phyloP scores from a whole-genome alignment of 306 rosid genomes.

The Lathyrus oleraceus region DNA sequence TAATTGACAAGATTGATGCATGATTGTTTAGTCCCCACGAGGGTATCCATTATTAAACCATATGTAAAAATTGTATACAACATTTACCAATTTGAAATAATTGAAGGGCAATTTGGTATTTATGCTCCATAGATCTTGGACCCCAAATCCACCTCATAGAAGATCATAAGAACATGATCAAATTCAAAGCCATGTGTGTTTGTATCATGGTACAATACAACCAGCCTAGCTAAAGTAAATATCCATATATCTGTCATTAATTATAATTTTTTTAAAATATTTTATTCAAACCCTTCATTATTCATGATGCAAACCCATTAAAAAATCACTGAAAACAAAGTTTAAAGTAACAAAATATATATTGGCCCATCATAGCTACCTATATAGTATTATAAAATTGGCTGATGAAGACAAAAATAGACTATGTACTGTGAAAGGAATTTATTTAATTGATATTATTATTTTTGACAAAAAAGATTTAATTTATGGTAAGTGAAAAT shows the following conservation, averaged over 20 bases:
- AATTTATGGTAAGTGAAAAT: background rate
- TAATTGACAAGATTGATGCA: background rate
- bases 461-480: background rate
- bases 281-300: background rate
- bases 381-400: background rate
- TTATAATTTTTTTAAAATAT: background rate
- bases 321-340: background rate
- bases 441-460: background rate
- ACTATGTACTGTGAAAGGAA: background rate
- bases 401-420: conserved; percentile 12
- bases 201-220: conserved; percentile 19
- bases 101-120: conserved; percentile 36
- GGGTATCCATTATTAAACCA: conserved; percentile 21
- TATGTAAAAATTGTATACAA: conserved; percentile 14
- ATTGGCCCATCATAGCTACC: background rate
- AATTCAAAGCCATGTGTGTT: conserved; percentile 49
- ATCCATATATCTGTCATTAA: background rate
- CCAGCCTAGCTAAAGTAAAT: conserved; percentile 10
- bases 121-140: conserved; percentile 41
- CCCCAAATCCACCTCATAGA: conserved; percentile 42
- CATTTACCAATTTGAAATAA: conserved; percentile 35
- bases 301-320: background rate
- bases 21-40: conserved; percentile 25
- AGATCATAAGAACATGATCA: conserved; percentile 36
- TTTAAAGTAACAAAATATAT: background rate